phyloP scores from a whole-genome alignment of 192 early-diverging fungal genomes.

The Coemansia sp. region DNA sequence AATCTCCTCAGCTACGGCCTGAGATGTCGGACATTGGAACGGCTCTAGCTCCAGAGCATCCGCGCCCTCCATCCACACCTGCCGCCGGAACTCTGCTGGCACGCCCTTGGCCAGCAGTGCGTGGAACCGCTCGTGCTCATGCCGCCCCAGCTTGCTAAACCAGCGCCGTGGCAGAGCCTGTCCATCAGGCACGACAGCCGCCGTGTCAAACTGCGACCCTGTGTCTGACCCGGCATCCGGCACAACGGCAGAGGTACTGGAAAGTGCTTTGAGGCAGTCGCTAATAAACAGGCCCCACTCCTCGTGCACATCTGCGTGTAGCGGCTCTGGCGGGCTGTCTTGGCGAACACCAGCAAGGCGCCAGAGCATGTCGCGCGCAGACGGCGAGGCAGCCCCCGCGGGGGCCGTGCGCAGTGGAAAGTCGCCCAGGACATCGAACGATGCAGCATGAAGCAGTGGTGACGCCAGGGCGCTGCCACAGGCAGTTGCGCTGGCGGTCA shows the following conservation, averaged over 20 bases:
- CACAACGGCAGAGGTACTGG: neutral
- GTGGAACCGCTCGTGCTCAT: slow-evolving; percentile 2
- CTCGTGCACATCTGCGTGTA: slow-evolving; percentile 16
- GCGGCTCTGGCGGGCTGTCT: slow-evolving; percentile 1
- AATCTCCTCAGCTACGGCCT: slow-evolving; percentile 19
- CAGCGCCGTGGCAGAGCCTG: slow-evolving; percentile 16
- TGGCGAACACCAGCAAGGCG: slow-evolving; percentile 19
- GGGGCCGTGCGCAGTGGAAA: slow-evolving; percentile 7
- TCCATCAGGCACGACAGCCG: slow-evolving; percentile 5
- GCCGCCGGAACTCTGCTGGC: slow-evolving; percentile 22
- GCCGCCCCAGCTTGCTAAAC: slow-evolving; percentile 7
- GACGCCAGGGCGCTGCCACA: slow-evolving; percentile 21
- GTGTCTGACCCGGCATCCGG: neutral
- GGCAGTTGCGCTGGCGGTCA: slow-evolving; percentile 15
- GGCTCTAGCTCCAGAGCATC: slow-evolving; percentile 29
- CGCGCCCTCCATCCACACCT: slow-evolving; percentile 43
- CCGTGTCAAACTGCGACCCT: neutral
- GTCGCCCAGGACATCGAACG: slow-evolving; percentile 5
- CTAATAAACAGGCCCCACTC: slow-evolving; percentile 28
- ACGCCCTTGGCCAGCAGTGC: slow-evolving; percentile 22
- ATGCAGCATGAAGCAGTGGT: slow-evolving; percentile 6
- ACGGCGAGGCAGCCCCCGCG: neutral
- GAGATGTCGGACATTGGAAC: too few species aligned
- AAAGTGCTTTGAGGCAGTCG: slow-evolving; percentile 7
- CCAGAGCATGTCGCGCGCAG: slow-evolving; percentile 40